Percentiles rank a stretch among this genome's conserved stretches.
Conservation (phyloP, 495 filamentous ascomycete species). For the Pyrenopolyporus hunteri region DNA sequence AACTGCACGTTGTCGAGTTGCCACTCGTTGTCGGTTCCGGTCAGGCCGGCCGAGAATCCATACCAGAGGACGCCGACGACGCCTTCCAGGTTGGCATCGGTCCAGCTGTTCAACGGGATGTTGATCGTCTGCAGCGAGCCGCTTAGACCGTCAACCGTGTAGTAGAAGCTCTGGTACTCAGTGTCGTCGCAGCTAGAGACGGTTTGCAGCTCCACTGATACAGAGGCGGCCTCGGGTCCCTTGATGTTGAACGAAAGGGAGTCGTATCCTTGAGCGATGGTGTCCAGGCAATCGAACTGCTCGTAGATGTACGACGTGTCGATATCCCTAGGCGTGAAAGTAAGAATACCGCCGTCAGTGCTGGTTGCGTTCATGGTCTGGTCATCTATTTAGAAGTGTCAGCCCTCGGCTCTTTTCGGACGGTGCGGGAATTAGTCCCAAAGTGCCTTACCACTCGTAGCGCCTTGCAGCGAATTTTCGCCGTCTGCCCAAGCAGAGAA, state of each 20-base stretch:
- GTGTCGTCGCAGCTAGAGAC: slow-evolving; percentile 48
- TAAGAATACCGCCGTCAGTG: slow-evolving; percentile 52
- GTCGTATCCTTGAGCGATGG: slow-evolving; percentile 54
- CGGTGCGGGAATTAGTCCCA: no score
- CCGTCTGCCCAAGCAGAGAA: slow-evolving; percentile 59
- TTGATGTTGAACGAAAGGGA: slow-evolving; percentile 62
- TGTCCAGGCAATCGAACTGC: slow-evolving; percentile 57
- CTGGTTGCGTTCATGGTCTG: slow-evolving; percentile 59
- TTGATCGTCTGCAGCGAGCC: slow-evolving; percentile 59
- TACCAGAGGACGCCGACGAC: slow-evolving; percentile 60
- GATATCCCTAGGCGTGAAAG: slow-evolving; percentile 56
- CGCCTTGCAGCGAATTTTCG: slow-evolving; percentile 54
- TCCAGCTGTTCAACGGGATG: slow-evolving; percentile 58
- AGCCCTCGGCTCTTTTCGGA: neutral
- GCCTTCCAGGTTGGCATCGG: slow-evolving; percentile 57
- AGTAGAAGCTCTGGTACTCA: slow-evolving; percentile 56
- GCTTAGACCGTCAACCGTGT: slow-evolving; percentile 54
- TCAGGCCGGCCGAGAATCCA: slow-evolving; percentile 50
- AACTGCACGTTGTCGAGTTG: slow-evolving; percentile 60
- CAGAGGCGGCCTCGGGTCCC: slow-evolving; percentile 55
- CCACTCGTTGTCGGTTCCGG: slow-evolving; percentile 50
- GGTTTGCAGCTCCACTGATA: slow-evolving; percentile 63
- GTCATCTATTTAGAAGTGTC: slow-evolving; percentile 54
- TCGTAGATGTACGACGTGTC: slow-evolving; percentile 63
- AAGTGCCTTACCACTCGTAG: slow-evolving; percentile 56